These are phyloP conservation scores for Cystobasidium sp. DNA, from an alignment of 1,284 basidiomycete species.

Conservation along the genomic window DNA sequence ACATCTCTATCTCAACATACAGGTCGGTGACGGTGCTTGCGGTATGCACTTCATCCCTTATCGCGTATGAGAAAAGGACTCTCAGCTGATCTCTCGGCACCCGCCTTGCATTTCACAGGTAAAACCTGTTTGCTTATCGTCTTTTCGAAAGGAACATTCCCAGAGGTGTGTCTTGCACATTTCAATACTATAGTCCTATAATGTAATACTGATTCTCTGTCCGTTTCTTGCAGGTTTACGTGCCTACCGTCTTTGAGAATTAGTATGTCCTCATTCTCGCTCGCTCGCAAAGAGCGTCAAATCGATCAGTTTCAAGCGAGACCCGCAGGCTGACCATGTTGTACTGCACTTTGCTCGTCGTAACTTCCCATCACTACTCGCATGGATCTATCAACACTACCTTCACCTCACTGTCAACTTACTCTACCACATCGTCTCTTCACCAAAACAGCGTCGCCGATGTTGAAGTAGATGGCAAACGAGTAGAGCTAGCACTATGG, in stretches of 20 bases:
- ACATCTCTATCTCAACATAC: background rate
- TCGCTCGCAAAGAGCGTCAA: no score
- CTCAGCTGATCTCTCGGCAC: background rate
- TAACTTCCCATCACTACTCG: no score
- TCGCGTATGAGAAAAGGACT: background rate
- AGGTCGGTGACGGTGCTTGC: constrained; percentile 52
- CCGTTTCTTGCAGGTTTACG: constrained; percentile 71
- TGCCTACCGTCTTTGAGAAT: constrained; percentile 98
- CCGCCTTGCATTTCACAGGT: constrained; percentile 58
- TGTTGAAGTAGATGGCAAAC: constrained; percentile 83
- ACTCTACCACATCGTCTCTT: background rate
- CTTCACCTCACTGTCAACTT: background rate
- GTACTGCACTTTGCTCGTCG: no score
- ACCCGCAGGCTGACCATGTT: no score
- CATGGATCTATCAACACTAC: background rate
- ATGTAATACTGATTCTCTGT: background rate
- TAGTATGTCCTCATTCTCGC: constrained; percentile 58
- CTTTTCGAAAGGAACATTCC: constrained; percentile 96
- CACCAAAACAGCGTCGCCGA: constrained; percentile 68
- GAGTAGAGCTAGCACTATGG: constrained; percentile 93
- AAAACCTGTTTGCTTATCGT: constrained; percentile 89
- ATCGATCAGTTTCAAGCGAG: no score
- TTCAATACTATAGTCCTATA: background rate
- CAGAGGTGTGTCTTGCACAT: constrained; percentile 68
- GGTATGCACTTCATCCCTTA: background rate